phyloP scores from a whole-genome alignment of 2,329 filamentous ascomycete genomes.

The Fusarium palustre region DNA sequence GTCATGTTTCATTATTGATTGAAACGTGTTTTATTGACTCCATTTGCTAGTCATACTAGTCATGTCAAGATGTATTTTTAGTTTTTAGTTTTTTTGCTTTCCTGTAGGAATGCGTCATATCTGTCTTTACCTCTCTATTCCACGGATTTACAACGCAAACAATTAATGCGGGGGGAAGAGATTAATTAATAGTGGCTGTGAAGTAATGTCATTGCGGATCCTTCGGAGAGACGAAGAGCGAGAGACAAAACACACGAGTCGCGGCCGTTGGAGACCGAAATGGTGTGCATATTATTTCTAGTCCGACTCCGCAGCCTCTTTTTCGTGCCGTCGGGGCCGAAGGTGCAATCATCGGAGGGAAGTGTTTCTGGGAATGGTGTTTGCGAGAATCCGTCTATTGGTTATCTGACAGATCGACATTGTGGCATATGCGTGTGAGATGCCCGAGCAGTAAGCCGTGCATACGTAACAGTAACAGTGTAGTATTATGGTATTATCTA shows the following conservation, averaged over 20 bases:
- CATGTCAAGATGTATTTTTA: conserved; percentile 21
- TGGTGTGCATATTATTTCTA: conserved; percentile 18
- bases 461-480: not conserved
- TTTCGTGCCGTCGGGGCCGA: conserved; percentile 16
- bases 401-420: conserved; percentile 22
- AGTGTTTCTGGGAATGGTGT: conserved; percentile 10
- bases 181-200: conserved; percentile 21
- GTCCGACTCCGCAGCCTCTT: not conserved
- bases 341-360: conserved; percentile 3
- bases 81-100: not conserved
- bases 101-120: not conserved
- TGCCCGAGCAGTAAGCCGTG: conserved; percentile 21
- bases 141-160: not conserved
- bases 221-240: conserved; percentile 13
- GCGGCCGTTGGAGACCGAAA: conserved; percentile 4
- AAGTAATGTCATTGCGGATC: conserved; percentile 21
- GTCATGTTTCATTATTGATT: conserved; percentile 35
- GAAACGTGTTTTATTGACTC: conserved; percentile 30
- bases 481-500: conserved; percentile 3
- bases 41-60: not conserved
- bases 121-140: not conserved
- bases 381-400: conserved; percentile 38
- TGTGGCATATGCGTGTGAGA: conserved; percentile 17
- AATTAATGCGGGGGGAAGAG: not conserved
- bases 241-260: not conserved